A percentile compares a stretch with the other conserved stretches of the same genome.
Evolutionary conservation across 2,329 filamentous ascomycete genomes (phyloP).

Genomic region (Aspergillus sergii): DNA sequence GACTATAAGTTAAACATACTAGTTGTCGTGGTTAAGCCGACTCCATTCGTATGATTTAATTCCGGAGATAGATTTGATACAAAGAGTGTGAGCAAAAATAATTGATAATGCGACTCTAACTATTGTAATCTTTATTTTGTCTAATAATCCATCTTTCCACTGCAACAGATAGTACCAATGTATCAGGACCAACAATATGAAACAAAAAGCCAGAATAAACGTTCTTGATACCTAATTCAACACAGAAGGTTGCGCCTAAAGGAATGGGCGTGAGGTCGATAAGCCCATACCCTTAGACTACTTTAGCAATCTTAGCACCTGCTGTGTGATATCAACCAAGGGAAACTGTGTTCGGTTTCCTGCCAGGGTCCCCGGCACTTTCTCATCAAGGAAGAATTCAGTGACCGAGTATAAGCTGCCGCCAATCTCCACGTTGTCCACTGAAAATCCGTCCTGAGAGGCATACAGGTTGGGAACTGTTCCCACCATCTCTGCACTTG

Average conservation of each 20-base stretch:
- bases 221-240: background rate
- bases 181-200: background rate
- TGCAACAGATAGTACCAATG: background rate
- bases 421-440: slow-evolving; percentile 2
- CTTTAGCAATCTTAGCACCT: background rate
- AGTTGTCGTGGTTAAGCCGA: background rate
- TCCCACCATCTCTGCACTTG: background rate
- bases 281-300: background rate
- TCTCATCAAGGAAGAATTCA: slow-evolving; percentile 2
- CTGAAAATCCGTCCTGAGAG: background rate
- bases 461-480: background rate
- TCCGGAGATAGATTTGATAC: background rate
- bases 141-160: background rate
- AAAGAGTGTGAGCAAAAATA: background rate
- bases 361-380: background rate
- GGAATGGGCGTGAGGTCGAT: background rate
- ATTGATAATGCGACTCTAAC: background rate
- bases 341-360: background rate
- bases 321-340: background rate
- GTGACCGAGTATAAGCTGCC: slow-evolving; percentile 2
- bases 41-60: background rate
- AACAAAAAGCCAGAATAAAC: too few species aligned
- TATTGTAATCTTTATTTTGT: background rate
- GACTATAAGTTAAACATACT: background rate
- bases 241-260: background rate